These are phyloP conservation scores for Malbranchea cinnamomea DNA, from an alignment of 2,329 filamentous ascomycete genomes.

Conservation along the genomic window DNA sequence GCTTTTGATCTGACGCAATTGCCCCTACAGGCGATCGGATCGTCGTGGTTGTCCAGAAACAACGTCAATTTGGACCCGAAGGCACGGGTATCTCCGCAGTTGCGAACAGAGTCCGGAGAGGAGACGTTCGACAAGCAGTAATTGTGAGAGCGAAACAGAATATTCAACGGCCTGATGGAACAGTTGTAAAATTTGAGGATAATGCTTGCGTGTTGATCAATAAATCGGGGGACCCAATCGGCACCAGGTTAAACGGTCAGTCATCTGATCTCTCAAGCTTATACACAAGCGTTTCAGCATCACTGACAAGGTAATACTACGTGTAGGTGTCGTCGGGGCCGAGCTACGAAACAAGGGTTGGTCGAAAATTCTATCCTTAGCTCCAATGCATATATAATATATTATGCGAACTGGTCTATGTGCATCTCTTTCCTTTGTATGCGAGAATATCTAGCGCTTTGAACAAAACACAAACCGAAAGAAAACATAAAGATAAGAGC, in stretches of 20 bases:
- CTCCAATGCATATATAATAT: constrained; percentile 60
- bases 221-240: constrained; percentile 91
- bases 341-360: constrained; percentile 87
- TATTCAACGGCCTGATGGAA: constrained; percentile 74
- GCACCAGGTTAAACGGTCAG: constrained; percentile 69
- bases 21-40: constrained; percentile 73
- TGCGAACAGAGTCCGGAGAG: constrained; percentile 87
- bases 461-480: too few relatives aligned
- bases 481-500: too few relatives aligned
- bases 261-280: constrained; percentile 8
- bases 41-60: constrained; percentile 94
- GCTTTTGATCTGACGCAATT: background rate
- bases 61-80: constrained; percentile 61
- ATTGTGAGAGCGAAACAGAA: constrained; percentile 85
- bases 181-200: constrained; percentile 85
- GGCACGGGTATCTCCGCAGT: constrained; percentile 57
- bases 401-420: constrained; percentile 3
- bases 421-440: too few relatives aligned
- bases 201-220: constrained; percentile 97
- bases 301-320: constrained; percentile 3
- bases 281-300: background rate
- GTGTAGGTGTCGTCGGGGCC: constrained; percentile 62
- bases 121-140: constrained; percentile 91
- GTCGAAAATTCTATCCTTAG: constrained; percentile 96
- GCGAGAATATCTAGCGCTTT: too few relatives aligned